Evolutionary conservation across 1,284 basidiomycete species (phyloP), one percentile per base, ranked within the genome.

Genomic region (Moesziomyces sp.): DNA sequence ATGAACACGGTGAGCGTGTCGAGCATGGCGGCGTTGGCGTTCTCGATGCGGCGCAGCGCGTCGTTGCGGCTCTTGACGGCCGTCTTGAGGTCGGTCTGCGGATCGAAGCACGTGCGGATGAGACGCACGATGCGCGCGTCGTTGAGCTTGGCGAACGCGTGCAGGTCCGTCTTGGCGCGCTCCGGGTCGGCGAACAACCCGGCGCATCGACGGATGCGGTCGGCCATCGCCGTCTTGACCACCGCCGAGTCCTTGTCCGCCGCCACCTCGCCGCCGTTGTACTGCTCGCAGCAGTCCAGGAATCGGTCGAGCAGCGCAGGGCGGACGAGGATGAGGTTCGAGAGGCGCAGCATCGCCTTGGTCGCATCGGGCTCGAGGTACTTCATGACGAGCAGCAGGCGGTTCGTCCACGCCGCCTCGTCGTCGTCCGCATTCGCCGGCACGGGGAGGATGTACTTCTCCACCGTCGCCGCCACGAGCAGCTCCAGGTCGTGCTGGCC

Each of bases 71-170:
- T 87, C 85, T 96, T 97, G 63, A 92, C 86, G 2, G 95, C 87
- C 5, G 88, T 87, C 81, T 92, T 93, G 28, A 98, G 85, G 79
- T 96, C 92, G 0, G 91, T 90, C 75, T 93, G 90, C 0, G 91
- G 87, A 82, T 97, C 93, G 85, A 93, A 88, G 77, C 92, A 90
- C 0, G 88, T 90, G 80, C 89, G 91, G 46, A 96, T 86, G 5
- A 95, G 86, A 84, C 92, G 93, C 86, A 94, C 97, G 11, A 96
- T 86, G 51, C 93, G 88, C 21, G 88, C 88, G 78, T 97, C 94
- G 83, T 97, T 97, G 42, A 91, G 85, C 65, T 91, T 91, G 1
- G 94, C 94, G 77, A 99, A 97, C 0, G 89, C 84, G 21, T 90
- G 87, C 23, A 99, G 85, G 79, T 97, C 94, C 59, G 92, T 91